Evolutionary conservation across 2,329 filamentous ascomycete species (phyloP).

Genomic region (Sporothrix luriei): DNA sequence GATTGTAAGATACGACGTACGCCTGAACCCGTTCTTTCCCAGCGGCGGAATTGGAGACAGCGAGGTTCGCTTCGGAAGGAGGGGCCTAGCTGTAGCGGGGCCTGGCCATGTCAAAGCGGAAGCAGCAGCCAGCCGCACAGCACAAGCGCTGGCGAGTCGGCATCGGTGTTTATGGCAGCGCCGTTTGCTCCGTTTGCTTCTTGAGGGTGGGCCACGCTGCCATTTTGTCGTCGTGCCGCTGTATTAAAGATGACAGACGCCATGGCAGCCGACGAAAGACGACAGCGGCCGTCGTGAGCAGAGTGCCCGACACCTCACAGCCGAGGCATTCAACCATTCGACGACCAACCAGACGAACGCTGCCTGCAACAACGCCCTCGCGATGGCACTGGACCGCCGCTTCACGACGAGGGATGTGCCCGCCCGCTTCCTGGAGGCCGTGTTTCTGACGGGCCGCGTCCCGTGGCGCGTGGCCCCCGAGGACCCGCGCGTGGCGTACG

Average conservation of each 20-base stretch:
- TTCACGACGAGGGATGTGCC: slow-evolving; percentile 20
- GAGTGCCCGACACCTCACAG: neutral
- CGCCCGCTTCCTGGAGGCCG: slow-evolving; percentile 2
- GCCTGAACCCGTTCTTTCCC: neutral
- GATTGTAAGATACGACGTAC: no score
- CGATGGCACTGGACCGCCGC: neutral
- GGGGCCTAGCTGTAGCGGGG: neutral
- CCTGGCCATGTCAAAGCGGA: neutral
- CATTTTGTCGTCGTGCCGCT: neutral
- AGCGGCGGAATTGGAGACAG: neutral
- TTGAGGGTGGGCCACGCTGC: neutral
- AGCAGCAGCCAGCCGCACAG: neutral
- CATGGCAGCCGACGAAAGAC: neutral
- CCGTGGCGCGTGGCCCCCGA: slow-evolving; percentile 17
- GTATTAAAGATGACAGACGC: neutral
- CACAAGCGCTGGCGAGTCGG: neutral
- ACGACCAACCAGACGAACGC: neutral
- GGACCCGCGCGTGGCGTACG: slow-evolving; percentile 17
- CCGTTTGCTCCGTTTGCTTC: slow-evolving; percentile 10
- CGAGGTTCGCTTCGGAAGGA: slow-evolving; percentile 1
- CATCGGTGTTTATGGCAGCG: slow-evolving; percentile 11
- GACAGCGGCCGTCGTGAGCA: neutral
- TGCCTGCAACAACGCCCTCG: no score
- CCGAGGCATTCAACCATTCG: neutral
- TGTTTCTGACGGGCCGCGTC: slow-evolving; percentile 15